Conservation (phyloP, 257 asterid species). For the Linaria vulgaris region DNA sequence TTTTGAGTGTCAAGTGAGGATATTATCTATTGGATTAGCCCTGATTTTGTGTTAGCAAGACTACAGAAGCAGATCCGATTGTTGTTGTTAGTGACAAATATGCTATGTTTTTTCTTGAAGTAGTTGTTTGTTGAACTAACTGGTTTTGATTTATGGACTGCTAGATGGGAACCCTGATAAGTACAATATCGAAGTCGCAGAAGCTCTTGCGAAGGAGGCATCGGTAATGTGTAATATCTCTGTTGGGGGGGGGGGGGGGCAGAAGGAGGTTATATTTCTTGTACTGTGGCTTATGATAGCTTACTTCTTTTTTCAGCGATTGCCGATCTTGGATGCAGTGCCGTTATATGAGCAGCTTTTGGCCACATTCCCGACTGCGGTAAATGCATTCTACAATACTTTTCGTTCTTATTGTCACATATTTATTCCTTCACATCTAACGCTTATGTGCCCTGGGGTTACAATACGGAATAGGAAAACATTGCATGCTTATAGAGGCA, state of each 20-base stretch:
- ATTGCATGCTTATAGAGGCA: neutral
- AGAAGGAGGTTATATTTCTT: neutral
- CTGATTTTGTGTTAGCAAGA: neutral
- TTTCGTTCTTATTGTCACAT: neutral
- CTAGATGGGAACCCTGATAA: constrained; percentile 45
- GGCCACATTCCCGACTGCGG: constrained; percentile 84
- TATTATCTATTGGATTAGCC: neutral
- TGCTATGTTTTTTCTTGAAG: no score
- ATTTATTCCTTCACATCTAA: constrained; percentile 11
- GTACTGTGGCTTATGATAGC: neutral
- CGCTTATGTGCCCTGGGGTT: neutral
- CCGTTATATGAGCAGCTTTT: constrained; percentile 84
- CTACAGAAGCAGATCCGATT: no score
- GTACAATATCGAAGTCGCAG: constrained; percentile 76
- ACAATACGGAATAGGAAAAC: neutral
- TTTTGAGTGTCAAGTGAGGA: no score
- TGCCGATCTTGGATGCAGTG: constrained; percentile 72
- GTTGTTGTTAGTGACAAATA: no score
- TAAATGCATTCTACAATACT: constrained; percentile 26
- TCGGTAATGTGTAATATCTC: constrained; percentile 44
- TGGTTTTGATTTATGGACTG: neutral
- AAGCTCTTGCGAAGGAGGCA: constrained; percentile 79
- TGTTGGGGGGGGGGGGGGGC: neutral
- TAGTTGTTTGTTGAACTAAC: neutral
- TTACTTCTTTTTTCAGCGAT: constrained; percentile 40